Base-by-base conservation (phyloP, 352 stramenopile species). In the Phytopythium cucurbitacearum region DNA sequence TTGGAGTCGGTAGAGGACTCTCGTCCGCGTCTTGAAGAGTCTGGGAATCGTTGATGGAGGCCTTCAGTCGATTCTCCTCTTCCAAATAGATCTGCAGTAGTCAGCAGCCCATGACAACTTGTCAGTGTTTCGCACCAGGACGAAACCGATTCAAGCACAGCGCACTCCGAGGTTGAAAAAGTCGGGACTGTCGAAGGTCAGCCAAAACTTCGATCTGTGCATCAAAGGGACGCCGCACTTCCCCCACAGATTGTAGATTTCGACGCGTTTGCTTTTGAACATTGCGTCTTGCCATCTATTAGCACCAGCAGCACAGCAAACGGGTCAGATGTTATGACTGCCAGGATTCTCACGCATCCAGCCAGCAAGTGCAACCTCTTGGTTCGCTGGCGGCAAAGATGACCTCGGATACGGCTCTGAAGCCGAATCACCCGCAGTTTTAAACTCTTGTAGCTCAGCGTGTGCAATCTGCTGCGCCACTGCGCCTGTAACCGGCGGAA, bases 121-220 rank as follows among this genome's bases (percentile, higher is more conserved):
- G n/a, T 48, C 36, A 60, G 8, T n/a, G 1, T 47, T 13, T 44
- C 10, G 40, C 15, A 36, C 10, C 10, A 28, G 16, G 15, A 1
- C 10, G 4, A 28, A 5, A 36, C 9, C 5, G 41, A 21, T 13
- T 55, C 4, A 45, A n/a, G 8, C 12, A 43, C 15, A 56, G 65
- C 74, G 7, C 57, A 89, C 80, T 3, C 80, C 80, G 44, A 93
- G 70, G 50, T 80, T 86, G 54, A 93, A 89, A 36, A 89, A 93
- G 51, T 93, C 77, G 2, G 67, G 48, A 12, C 59, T 61, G 53
- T 89, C 82, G 57, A 90, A 93, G 9, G 71, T 86, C 39, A 91
- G 61, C 83, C 83, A 93, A 50, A 93, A 93, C 51, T 91, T 90
- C 46, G 83, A 89, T 13, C 83, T 70, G 60, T 93, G 74, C 0